phyloP scores from a whole-genome alignment of 176 grass and related monocot genomes.

The Echinochloa phyllopogon region DNA sequence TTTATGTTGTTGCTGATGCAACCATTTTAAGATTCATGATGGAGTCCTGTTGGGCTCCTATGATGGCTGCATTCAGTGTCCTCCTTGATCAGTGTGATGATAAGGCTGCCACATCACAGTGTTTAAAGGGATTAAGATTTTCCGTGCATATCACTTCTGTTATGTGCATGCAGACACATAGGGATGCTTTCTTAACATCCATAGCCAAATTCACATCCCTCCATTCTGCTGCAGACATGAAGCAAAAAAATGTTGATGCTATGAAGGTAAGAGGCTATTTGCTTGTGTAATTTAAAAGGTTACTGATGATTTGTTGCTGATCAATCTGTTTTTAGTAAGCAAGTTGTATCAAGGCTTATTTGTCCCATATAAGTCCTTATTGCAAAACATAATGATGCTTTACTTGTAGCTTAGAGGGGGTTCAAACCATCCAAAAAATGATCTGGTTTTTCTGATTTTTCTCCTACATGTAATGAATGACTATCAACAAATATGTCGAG shows the following conservation, averaged over 20 bases:
- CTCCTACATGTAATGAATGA: conserved; percentile 2
- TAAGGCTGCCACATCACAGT: conserved; percentile 86
- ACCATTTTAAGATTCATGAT: conserved; percentile 96
- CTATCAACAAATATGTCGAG: neutral
- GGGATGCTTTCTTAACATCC: conserved; percentile 96
- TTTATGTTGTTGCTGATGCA: conserved; percentile 85
- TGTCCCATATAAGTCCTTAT: neutral
- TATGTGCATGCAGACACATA: conserved; percentile 95
- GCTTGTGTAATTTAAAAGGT: conserved; percentile 22
- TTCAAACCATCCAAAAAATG: neutral
- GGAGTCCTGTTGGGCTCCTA: conserved; percentile 97
- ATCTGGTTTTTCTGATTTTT: conserved; percentile 25
- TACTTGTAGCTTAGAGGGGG: neutral
- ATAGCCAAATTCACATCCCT: conserved; percentile 98
- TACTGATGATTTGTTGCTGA: conserved; percentile 1
- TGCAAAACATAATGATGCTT: conserved; percentile 11
- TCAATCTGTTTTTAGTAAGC: conserved; percentile 8
- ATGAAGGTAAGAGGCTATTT: conserved; percentile 66
- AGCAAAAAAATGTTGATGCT: conserved; percentile 96
- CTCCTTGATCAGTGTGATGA: conserved; percentile 88
- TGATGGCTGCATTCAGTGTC: conserved; percentile 99
- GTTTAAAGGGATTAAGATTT: conserved; percentile 86
- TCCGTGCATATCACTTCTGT: conserved; percentile 87
- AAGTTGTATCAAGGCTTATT: conserved; percentile 2
- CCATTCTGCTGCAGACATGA: conserved; percentile 95